phyloP scores from a whole-genome alignment of 176 grass and related monocot genomes.

The Triticum urartu region DNA sequence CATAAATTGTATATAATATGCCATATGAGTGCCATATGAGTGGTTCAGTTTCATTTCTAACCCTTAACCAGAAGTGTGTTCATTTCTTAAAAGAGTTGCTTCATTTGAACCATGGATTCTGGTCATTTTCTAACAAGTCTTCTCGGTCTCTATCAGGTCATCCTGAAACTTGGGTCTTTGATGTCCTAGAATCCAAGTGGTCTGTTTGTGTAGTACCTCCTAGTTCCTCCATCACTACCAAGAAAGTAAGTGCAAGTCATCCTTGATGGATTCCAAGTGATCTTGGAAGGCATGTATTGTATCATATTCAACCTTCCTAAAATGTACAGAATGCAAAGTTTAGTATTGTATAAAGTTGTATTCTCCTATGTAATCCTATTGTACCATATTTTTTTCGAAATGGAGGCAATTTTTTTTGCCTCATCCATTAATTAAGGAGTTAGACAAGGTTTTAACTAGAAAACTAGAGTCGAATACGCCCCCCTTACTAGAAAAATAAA shows the following conservation, averaged over 20 bases:
- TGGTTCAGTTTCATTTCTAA: slow-evolving; percentile 2
- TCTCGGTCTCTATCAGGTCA: slow-evolving; percentile 56
- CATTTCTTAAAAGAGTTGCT: not conserved
- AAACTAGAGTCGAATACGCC: not conserved
- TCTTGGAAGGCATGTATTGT: not conserved
- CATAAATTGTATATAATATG: not conserved
- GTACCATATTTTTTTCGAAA: no score
- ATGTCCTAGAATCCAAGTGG: slow-evolving; percentile 86
- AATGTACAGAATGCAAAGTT: not conserved
- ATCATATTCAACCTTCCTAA: not conserved
- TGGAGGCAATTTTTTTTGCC: no score
- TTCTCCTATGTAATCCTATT: no score
- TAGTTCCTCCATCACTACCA: slow-evolving; percentile 79
- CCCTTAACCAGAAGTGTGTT: not conserved
- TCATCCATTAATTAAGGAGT: no score
- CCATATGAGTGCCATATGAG: slow-evolving; percentile 8
- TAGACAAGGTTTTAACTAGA: no score
- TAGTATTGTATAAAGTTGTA: not conserved
- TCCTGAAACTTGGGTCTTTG: slow-evolving; percentile 82
- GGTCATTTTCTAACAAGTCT: not conserved
- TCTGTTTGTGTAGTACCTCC: slow-evolving; percentile 76
- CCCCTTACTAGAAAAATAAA: not conserved
- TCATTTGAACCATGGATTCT: not conserved
- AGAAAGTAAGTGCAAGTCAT: slow-evolving; percentile 61
- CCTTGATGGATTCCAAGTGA: slow-evolving; percentile 4